phyloP scores from a whole-genome alignment of 768 basidiomycete species.

The Exidia glandulosa region DNA sequence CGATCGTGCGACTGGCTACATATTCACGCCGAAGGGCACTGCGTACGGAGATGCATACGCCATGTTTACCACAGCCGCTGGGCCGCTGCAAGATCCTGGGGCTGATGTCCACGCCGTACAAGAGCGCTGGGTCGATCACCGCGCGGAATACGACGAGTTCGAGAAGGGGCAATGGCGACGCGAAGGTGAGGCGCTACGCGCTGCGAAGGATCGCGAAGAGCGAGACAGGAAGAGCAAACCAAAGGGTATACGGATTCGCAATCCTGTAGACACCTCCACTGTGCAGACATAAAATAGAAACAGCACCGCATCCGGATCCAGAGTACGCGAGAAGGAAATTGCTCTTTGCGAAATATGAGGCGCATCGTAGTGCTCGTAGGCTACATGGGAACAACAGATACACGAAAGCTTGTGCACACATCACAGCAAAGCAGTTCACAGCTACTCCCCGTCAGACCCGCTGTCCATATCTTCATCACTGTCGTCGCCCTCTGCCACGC shows the following conservation, averaged over 20 bases:
- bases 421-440: not conserved
- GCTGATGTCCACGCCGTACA: constrained; percentile 64
- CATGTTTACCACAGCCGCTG: constrained; percentile 47
- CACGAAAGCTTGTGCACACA: not conserved
- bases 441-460: constrained; percentile 6
- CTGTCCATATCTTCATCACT: constrained; percentile 60
- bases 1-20: constrained; percentile 87
- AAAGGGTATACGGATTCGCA: not conserved
- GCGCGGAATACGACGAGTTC: constrained; percentile 70
- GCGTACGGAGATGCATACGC: constrained; percentile 47
- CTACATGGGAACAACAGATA: not conserved
- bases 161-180: constrained; percentile 69
- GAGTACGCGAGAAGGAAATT: no score
- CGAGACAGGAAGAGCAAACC: not conserved
- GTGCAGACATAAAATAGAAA: no score
- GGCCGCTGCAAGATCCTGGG: constrained; percentile 4
- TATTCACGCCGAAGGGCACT: constrained; percentile 35
- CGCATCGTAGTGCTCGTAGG: no score
- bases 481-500: constrained; percentile 85
- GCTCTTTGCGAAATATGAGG: no score
- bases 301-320: no score
- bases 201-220: not conserved
- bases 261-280: no score
- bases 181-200: constrained; percentile 41
- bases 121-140: constrained; percentile 87